Evolutionary conservation across 441 rosid genomes (phyloP).

Genomic region (Brassica balearica): DNA sequence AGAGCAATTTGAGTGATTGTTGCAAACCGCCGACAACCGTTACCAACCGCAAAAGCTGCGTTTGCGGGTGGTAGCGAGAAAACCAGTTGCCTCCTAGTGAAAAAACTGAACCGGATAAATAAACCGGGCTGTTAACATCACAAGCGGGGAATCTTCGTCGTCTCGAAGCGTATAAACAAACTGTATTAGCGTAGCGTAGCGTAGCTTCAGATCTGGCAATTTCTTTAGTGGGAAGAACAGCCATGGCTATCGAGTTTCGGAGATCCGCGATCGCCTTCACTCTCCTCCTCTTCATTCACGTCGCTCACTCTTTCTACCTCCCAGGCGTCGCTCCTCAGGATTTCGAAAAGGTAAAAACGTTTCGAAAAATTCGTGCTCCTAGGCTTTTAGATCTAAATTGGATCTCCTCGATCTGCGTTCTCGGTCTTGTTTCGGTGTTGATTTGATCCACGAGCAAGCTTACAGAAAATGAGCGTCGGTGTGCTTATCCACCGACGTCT

Average conservation of each 20-base stretch:
- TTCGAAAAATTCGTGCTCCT: slow-evolving; percentile 22
- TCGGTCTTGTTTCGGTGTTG: background rate
- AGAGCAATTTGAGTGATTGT: too few species aligned
- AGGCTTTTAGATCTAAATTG: slow-evolving; percentile 41
- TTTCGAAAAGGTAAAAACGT: slow-evolving; percentile 59
- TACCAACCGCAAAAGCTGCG: too few species aligned
- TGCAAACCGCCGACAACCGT: too few species aligned
- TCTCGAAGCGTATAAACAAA: slow-evolving; percentile 16
- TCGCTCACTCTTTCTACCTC: slow-evolving; percentile 61
- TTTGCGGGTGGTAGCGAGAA: too few species aligned
- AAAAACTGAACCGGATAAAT: slow-evolving; percentile 22
- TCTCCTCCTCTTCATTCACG: slow-evolving; percentile 53
- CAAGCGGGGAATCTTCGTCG: slow-evolving; percentile 16
- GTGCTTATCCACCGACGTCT: slow-evolving; percentile 34
- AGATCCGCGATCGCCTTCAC: slow-evolving; percentile 47
- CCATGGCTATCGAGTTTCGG: slow-evolving; percentile 55
- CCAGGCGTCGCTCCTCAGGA: slow-evolving; percentile 76
- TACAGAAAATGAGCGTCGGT: slow-evolving; percentile 17
- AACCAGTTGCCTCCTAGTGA: too few species aligned
- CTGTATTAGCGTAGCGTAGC: slow-evolving; percentile 10
- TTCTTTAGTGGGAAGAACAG: slow-evolving; percentile 20
- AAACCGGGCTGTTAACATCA: slow-evolving; percentile 33
- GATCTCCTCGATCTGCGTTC: slow-evolving; percentile 24
- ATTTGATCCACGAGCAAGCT: slow-evolving; percentile 10
- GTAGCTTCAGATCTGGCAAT: slow-evolving; percentile 42